These are phyloP conservation scores for Fusarium fracticaudum DNA, from an alignment of 2,329 filamentous ascomycete species.

Conservation along the genomic window DNA sequence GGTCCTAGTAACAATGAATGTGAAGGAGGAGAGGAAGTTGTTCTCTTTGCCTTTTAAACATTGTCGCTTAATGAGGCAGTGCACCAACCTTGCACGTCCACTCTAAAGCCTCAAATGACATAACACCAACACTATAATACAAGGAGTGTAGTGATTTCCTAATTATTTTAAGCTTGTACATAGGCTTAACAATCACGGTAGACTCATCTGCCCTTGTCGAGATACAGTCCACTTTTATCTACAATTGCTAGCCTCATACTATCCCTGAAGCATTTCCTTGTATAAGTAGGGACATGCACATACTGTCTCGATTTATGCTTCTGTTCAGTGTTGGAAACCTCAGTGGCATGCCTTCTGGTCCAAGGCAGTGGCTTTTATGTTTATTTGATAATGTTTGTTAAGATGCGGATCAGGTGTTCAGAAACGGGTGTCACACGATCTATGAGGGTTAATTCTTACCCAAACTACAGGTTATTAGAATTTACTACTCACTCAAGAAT, in stretches of 20 bases:
- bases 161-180: neutral
- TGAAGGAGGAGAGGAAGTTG: neutral
- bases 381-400: neutral
- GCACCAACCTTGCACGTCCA: conserved; percentile 8
- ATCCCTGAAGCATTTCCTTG: neutral
- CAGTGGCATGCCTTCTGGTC: neutral
- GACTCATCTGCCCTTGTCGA: neutral
- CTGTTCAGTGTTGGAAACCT: neutral
- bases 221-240: neutral
- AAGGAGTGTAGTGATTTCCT: neutral
- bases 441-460: neutral
- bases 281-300: neutral
- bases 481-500: neutral
- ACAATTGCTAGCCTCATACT: neutral
- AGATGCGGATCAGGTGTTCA: neutral
- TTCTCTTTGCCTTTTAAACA: conserved; percentile 6
- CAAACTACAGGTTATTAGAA: no score
- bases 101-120: neutral
- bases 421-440: neutral
- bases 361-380: neutral
- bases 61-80: conserved; percentile 15
- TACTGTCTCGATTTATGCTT: neutral
- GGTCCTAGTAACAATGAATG: neutral
- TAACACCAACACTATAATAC: no score
- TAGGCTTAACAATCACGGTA: neutral